Evolutionary conservation across 2,329 filamentous ascomycete species (phyloP).

Genomic region (Colletotrichum salicis): DNA sequence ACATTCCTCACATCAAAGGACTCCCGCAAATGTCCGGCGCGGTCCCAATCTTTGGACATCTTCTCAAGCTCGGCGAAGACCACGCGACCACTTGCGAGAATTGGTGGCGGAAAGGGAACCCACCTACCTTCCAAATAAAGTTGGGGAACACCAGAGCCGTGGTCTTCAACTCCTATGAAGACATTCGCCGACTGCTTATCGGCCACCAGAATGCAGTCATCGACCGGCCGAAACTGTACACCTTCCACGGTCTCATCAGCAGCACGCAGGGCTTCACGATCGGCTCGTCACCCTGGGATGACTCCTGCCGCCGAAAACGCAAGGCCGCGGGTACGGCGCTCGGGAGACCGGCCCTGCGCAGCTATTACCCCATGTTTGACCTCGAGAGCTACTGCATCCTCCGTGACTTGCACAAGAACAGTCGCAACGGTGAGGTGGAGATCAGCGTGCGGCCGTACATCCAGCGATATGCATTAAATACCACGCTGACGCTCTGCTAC

Average conservation of each 20-base stretch:
- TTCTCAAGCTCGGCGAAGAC: slow-evolving; percentile 67
- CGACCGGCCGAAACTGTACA: slow-evolving; percentile 81
- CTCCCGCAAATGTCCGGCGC: slow-evolving; percentile 68
- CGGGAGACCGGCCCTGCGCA: slow-evolving; percentile 79
- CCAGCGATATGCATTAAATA: slow-evolving; percentile 80
- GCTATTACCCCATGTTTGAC: slow-evolving; percentile 85
- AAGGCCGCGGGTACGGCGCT: slow-evolving; percentile 84
- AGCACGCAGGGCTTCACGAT: slow-evolving; percentile 83
- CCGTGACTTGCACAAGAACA: slow-evolving; percentile 70
- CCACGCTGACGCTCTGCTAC: slow-evolving; percentile 81
- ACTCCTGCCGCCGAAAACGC: slow-evolving; percentile 79
- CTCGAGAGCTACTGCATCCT: slow-evolving; percentile 61
- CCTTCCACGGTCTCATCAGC: slow-evolving; percentile 83
- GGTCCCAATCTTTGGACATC: slow-evolving; percentile 71
- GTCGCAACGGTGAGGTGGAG: slow-evolving; percentile 72
- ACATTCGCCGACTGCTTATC: slow-evolving; percentile 80
- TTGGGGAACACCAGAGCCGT: slow-evolving; percentile 77
- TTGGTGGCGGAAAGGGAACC: slow-evolving; percentile 69
- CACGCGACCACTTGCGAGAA: slow-evolving; percentile 65
- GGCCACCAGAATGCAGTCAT: slow-evolving; percentile 82
- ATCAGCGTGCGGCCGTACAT: slow-evolving; percentile 73
- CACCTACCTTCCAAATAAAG: slow-evolving; percentile 71
- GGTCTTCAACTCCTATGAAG: slow-evolving; percentile 82
- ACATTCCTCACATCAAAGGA: slow-evolving; percentile 69
- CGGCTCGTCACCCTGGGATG: slow-evolving; percentile 85